Conservation (phyloP, 2,329 filamentous ascomycete genomes). For the Fusarium sp. region DNA sequence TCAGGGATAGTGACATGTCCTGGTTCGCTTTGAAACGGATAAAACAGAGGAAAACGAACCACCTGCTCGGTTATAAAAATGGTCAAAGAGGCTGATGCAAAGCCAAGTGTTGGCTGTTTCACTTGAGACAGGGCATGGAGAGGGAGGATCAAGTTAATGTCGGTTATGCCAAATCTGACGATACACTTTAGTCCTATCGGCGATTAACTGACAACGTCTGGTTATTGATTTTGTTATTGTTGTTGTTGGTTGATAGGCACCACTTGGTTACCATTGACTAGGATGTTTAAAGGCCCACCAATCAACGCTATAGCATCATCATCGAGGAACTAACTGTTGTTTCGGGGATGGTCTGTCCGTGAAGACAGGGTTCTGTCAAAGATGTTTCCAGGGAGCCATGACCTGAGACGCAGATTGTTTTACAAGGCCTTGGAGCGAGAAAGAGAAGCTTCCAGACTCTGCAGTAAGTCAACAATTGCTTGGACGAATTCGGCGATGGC, state of each 20-base stretch:
- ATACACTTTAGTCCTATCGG: not conserved
- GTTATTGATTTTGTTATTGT: not conserved
- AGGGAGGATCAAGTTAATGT: not conserved
- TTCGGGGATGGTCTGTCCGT: constrained; percentile 1
- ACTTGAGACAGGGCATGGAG: constrained; percentile 15
- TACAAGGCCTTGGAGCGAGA: not conserved
- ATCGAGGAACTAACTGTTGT: constrained; percentile 6
- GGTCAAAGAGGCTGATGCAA: not conserved
- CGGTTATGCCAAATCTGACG: not conserved
- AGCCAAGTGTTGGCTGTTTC: constrained; percentile 16
- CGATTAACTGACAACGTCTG: not conserved
- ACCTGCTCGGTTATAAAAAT: not conserved
- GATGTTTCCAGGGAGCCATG: constrained; percentile 1
- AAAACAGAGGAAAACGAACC: constrained; percentile 11
- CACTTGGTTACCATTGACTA: constrained; percentile 4
- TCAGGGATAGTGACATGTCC: constrained; percentile 15
- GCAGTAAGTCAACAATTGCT: not conserved
- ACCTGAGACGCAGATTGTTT: constrained; percentile 32
- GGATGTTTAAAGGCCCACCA: constrained; percentile 22
- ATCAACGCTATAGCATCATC: constrained; percentile 17
- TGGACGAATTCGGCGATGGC: not conserved
- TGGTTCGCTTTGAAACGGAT: constrained; percentile 25
- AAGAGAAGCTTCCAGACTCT: constrained; percentile 8
- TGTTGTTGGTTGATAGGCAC: constrained; percentile 5
- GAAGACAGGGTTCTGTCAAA: constrained; percentile 1